These are phyloP conservation scores for Pulveroboletus sp. DNA, from an alignment of 768 basidiomycete species.

Conservation along the genomic window DNA sequence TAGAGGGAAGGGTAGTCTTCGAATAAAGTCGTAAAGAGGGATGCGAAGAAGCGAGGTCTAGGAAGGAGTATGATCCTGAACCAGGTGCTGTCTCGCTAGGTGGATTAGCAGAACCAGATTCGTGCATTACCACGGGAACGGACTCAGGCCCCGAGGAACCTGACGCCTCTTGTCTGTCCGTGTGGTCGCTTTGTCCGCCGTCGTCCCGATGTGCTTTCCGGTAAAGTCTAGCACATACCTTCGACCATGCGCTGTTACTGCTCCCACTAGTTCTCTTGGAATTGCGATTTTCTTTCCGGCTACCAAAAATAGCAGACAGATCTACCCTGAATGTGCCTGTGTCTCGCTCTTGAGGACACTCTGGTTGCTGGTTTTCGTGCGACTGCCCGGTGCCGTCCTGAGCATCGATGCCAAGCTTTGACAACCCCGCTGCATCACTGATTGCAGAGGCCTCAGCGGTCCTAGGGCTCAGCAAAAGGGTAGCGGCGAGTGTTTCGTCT, in stretches of 20 bases:
- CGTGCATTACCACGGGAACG: slow-evolving; percentile 30
- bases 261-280: slow-evolving; percentile 23
- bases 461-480: slow-evolving; percentile 44
- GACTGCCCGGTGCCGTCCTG: slow-evolving; percentile 7
- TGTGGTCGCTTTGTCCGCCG: slow-evolving; percentile 16
- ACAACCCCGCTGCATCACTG: background rate
- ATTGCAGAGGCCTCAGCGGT: slow-evolving; percentile 30
- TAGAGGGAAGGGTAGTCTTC: slow-evolving; percentile 27
- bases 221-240: slow-evolving; percentile 28
- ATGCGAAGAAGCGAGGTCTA: slow-evolving; percentile 28
- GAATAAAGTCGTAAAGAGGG: slow-evolving; percentile 22
- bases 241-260: slow-evolving; percentile 28
- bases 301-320: slow-evolving; percentile 29
- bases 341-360: slow-evolving; percentile 34
- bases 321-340: slow-evolving; percentile 48
- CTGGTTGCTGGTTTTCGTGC: slow-evolving; percentile 3
- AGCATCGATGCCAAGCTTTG: slow-evolving; percentile 3
- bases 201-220: slow-evolving; percentile 30
- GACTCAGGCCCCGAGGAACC: slow-evolving; percentile 27
- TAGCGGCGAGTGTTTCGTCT: slow-evolving; percentile 36
- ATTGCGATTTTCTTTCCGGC: slow-evolving; percentile 14
- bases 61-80: slow-evolving; percentile 33
- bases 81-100: slow-evolving; percentile 21
- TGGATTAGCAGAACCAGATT: slow-evolving; percentile 11
- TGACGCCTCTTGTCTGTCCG: slow-evolving; percentile 19